Evolutionary conservation across 805 yeast genomes (phyloP).

Genomic region (Candida incommunis): DNA sequence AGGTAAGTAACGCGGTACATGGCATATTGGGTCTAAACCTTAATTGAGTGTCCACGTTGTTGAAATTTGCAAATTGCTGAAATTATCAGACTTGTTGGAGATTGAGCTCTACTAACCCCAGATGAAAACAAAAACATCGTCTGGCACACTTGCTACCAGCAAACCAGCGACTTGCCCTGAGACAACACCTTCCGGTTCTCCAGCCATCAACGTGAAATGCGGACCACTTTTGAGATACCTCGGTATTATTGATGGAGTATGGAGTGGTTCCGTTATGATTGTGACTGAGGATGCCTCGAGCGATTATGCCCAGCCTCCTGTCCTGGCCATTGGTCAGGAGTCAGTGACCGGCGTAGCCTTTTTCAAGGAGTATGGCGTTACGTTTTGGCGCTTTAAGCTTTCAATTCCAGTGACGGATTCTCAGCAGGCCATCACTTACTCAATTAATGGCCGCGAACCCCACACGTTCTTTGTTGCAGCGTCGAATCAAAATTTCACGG

Average conservation of each 20-base stretch:
- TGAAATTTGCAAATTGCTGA: too few species aligned
- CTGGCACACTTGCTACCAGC: too few species aligned
- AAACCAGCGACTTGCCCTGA: conserved; percentile 1
- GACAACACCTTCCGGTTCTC: conserved; percentile 18
- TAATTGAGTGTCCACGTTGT: too few species aligned
- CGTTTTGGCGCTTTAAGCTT: conserved; percentile 56
- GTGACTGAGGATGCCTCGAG: conserved; percentile 35
- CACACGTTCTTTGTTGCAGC: conserved; percentile 64
- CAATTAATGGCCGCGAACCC: conserved; percentile 29
- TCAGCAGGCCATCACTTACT: conserved; percentile 55
- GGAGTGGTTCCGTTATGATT: conserved; percentile 56
- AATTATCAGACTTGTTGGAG: too few species aligned
- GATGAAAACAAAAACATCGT: too few species aligned
- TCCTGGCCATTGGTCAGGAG: conserved; percentile 20
- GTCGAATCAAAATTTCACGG: conserved; percentile 53
- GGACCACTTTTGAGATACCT: conserved; percentile 70
- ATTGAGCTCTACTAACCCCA: too few species aligned
- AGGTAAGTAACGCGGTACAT: too few species aligned
- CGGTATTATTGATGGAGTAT: conserved; percentile 45
- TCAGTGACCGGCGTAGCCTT: conserved; percentile 31
- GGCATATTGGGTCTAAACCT: too few species aligned
- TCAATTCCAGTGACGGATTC: conserved; percentile 30
- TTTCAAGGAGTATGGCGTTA: conserved; percentile 29
- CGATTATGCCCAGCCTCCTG: conserved; percentile 15
- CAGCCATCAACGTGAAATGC: conserved; percentile 25